phyloP scores from a whole-genome alignment of 768 basidiomycete species.

The Trametes cubensis region DNA sequence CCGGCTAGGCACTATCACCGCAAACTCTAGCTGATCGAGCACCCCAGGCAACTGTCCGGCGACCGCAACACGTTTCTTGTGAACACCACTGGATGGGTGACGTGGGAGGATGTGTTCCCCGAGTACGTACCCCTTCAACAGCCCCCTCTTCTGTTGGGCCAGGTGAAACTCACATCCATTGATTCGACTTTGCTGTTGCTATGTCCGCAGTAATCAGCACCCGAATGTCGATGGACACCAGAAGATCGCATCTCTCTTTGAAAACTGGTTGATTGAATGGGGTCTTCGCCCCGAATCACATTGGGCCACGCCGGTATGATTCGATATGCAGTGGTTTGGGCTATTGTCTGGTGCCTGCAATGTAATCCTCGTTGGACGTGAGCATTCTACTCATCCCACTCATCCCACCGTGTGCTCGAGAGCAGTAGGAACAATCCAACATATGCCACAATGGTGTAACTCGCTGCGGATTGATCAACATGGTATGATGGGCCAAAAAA shows the following conservation, averaged over 20 bases:
- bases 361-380: no score
- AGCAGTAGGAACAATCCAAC: no score
- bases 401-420: no score
- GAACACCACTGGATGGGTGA: conserved; percentile 59
- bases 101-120: conserved; percentile 52
- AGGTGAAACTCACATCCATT: neutral
- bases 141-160: neutral
- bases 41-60: conserved; percentile 34
- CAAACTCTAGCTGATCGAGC: neutral
- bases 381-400: no score
- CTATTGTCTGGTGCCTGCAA: no score
- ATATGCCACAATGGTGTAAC: no score
- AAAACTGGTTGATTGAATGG: conserved; percentile 49
- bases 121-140: conserved; percentile 30
- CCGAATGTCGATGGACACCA: conserved; percentile 50
- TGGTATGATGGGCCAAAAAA: no score
- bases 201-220: conserved; percentile 45
- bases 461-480: no score
- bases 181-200: neutral
- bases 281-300: conserved; percentile 39
- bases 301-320: conserved; percentile 18
- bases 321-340: no score
- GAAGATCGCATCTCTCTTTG: conserved; percentile 51
- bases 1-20: neutral
- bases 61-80: conserved; percentile 55